phyloP scores from a whole-genome alignment of 2,329 filamentous ascomycete genomes.

The Bipolaris sorokiniana region DNA sequence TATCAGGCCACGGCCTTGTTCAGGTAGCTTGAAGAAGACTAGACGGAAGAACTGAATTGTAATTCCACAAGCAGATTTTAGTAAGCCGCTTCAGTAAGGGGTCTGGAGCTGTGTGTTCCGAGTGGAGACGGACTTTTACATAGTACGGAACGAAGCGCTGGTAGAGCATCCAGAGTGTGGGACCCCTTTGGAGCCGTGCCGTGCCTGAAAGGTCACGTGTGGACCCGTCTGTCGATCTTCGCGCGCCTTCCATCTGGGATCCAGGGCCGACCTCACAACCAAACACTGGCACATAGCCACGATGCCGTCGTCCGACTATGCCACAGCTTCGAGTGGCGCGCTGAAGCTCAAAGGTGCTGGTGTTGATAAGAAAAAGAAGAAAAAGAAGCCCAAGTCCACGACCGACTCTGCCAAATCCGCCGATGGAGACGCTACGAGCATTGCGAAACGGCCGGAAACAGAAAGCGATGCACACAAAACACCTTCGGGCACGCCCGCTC shows the following conservation, averaged over 20 bases:
- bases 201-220: slow-evolving; percentile 8
- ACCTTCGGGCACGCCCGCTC: slow-evolving; percentile 32
- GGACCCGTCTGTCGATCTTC: slow-evolving; percentile 5
- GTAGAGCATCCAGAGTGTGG: not conserved
- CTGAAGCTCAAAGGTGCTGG: slow-evolving; percentile 84
- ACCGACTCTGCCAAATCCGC: slow-evolving; percentile 20
- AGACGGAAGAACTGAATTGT: not conserved
- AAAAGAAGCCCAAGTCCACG: slow-evolving; percentile 50
- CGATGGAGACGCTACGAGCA: slow-evolving; percentile 20
- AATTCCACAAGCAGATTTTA: not conserved
- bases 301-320: slow-evolving; percentile 80
- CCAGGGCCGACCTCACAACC: slow-evolving; percentile 2
- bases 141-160: not conserved
- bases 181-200: not conserved
- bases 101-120: not conserved
- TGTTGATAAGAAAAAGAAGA: slow-evolving; percentile 66
- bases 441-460: slow-evolving; percentile 25
- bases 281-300: slow-evolving; percentile 10
- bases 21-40: not conserved
- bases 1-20: not conserved
- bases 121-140: not conserved
- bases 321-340: slow-evolving; percentile 70
- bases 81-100: not conserved
- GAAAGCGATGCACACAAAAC: slow-evolving; percentile 24
- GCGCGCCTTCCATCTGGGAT: slow-evolving; percentile 1